Evolutionary conservation across 1,139 yeast genomes (phyloP).

Genomic region (Candida sp.): DNA sequence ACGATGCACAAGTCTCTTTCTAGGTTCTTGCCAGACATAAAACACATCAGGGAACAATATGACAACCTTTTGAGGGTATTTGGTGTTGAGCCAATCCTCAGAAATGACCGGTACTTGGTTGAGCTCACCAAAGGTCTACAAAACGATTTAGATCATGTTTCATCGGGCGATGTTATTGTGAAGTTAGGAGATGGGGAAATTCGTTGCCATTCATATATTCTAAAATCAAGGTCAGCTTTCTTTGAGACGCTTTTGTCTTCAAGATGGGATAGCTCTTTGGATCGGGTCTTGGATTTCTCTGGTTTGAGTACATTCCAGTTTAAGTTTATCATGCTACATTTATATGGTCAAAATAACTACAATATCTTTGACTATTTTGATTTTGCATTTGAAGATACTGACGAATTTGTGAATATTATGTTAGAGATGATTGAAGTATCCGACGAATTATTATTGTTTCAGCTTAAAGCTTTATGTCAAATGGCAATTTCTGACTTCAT

Average conservation of each 20-base stretch:
- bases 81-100: constrained; percentile 2
- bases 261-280: constrained; percentile 44
- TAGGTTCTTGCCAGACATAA: constrained; percentile 13
- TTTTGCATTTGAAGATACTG: constrained; percentile 14
- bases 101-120: neutral
- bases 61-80: constrained; percentile 17
- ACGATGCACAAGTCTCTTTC: constrained; percentile 6
- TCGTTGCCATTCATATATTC: constrained; percentile 47
- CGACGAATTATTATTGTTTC: constrained; percentile 62
- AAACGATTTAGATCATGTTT: constrained; percentile 6
- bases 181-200: constrained; percentile 39
- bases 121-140: constrained; percentile 6
- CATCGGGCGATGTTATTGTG: constrained; percentile 21
- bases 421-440: constrained; percentile 61
- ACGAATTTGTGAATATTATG: constrained; percentile 50
- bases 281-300: constrained; percentile 34
- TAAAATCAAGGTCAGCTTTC: constrained; percentile 56
- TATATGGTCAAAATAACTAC: constrained; percentile 53
- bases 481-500: constrained; percentile 58
- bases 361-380: constrained; percentile 41
- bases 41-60: constrained; percentile 16
- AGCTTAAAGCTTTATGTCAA: constrained; percentile 61
- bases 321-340: constrained; percentile 46
- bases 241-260: constrained; percentile 58
- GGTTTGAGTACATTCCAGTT: constrained; percentile 47